Conservation (phyloP, 208 protist genomes). For the Acanthamoeba culbertsoni region DNA sequence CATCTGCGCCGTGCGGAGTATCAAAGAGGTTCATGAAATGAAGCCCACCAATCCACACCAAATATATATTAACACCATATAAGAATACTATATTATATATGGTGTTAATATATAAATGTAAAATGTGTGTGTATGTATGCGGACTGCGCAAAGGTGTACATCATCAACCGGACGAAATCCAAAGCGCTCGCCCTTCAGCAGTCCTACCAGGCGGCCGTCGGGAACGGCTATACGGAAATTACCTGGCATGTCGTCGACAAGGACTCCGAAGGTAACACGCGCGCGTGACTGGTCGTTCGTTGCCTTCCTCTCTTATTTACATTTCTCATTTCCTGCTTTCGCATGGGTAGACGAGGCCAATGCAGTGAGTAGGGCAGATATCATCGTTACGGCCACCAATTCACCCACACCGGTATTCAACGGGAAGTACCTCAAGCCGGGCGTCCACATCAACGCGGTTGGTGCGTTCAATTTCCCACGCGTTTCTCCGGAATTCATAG, state of each 20-base stretch:
- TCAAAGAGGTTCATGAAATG: not conserved
- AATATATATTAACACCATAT: too few species aligned
- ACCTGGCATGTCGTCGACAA: not conserved
- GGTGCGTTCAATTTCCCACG: not conserved
- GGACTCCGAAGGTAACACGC: not conserved
- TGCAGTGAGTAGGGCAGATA: constrained; percentile 41
- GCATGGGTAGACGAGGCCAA: not conserved
- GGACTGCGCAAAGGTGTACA: not conserved
- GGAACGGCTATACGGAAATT: constrained; percentile 16
- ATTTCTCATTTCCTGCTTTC: not conserved
- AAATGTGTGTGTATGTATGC: too few species aligned
- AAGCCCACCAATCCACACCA: too few species aligned
- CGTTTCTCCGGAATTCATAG: too few species aligned
- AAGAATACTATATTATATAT: too few species aligned
- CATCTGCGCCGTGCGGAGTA: constrained; percentile 1
- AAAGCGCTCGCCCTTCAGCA: not conserved
- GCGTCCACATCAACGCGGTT: constrained; percentile 62
- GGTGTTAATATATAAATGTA: too few species aligned
- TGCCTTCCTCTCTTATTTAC: not conserved
- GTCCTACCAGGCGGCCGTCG: not conserved
- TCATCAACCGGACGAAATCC: constrained; percentile 28
- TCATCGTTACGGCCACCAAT: constrained; percentile 70
- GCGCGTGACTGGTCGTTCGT: not conserved
- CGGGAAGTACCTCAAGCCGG: constrained; percentile 53
- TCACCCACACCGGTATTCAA: constrained; percentile 55